Base-by-base conservation (phyloP, 257 asterid species). In the Agastache rugosa region DNA sequence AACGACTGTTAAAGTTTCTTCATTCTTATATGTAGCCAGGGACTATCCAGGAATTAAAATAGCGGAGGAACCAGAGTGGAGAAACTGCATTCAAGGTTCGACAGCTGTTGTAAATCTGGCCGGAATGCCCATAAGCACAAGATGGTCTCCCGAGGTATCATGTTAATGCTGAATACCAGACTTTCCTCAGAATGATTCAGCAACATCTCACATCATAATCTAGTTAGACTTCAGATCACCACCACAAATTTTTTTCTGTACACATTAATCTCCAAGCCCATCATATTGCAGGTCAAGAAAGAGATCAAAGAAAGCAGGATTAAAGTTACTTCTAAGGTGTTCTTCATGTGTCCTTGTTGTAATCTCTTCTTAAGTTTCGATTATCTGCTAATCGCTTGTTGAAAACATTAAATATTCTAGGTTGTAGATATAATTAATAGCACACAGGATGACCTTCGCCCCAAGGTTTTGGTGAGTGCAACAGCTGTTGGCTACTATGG, bases 401-500 rank as follows among this genome's bases (percentile, higher is more conserved):
- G 66, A 39, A 47, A 44, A 69, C 65, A 22, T 69, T 70, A 5
- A 27, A 16, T 17, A 27, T 20, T 78, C 73, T 62, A 90, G 98
- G 96, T 89, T 23, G 96, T 93, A 44, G 90, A 91, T 62, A 48
- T 86, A 56, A 91, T 93, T 72, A 90, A 93, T 79, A 75, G 71
- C 78, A 75, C 90, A 48, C 77, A 64, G 58, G 88, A 71, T 51
- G 92, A 84, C 44, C 74, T 60, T 67, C 87, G 95, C 45, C 98
- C 98, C 76, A 83, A 73, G 82, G 95, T 91, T 84, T 82, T 93
- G 80, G 68, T 93, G 48, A 91, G 97, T 83, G 97, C 97, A 76
- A 87, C 97, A 47, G 98, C 98, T 8, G 89, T 91, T 60, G 98
- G 98, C 69, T 93, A 87, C 87, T 93, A 93, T 45, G 98, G 98